Evolutionary conservation across 768 basidiomycete species (phyloP).

Genomic region (Termitomyces sp.): DNA sequence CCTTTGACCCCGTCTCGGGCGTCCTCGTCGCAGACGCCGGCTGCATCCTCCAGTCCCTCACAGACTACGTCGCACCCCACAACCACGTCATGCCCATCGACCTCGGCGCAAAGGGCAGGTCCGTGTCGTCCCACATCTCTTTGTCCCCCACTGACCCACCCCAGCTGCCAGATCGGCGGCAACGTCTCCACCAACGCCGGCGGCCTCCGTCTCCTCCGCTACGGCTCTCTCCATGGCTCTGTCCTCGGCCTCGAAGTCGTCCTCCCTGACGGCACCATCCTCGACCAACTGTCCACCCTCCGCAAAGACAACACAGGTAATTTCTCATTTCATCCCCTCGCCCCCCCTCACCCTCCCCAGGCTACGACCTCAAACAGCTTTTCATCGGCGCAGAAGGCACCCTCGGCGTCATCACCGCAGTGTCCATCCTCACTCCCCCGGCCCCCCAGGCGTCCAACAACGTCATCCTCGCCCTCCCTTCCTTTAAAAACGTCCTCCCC

Average conservation of each 20-base stretch:
- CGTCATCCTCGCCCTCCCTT: constrained; percentile 83
- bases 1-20: constrained; percentile 83
- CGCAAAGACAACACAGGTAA: constrained; percentile 96
- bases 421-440: constrained; percentile 89
- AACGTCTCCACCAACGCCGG: constrained; percentile 98
- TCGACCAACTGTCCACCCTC: constrained; percentile 83
- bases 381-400: constrained; percentile 98
- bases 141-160: background rate
- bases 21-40: constrained; percentile 92
- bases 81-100: constrained; percentile 97
- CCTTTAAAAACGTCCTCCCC: constrained; percentile 81
- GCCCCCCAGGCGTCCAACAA: constrained; percentile 83
- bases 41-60: constrained; percentile 84
- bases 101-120: constrained; percentile 95
- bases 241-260: constrained; percentile 96
- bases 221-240: constrained; percentile 91
- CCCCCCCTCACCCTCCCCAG: constrained; percentile 30
- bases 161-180: constrained; percentile 94
- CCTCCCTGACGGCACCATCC: constrained; percentile 86
- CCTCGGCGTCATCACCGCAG: constrained; percentile 89
- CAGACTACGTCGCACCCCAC: constrained; percentile 79
- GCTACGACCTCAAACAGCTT: constrained; percentile 96
- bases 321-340: background rate
- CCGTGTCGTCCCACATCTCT: background rate
- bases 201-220: constrained; percentile 89